Percentiles rank a stretch among this genome's conserved stretches.
Conservation (phyloP, 345 rosid genomes). For the Ricinus communis region DNA sequence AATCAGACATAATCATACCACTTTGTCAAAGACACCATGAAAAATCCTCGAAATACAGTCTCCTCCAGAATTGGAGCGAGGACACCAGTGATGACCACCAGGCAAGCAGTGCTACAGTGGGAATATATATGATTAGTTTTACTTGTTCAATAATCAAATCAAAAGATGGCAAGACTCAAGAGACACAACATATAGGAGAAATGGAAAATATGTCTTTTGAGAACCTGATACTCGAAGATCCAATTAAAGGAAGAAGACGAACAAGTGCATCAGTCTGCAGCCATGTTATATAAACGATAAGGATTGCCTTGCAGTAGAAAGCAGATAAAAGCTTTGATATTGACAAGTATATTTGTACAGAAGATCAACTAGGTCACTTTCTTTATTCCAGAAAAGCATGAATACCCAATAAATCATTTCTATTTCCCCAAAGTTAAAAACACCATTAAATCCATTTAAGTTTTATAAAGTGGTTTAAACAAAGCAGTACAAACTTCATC, state of each 20-base stretch:
- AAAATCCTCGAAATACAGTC: slow-evolving; percentile 91
- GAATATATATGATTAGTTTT: slow-evolving; percentile 13
- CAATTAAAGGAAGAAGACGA: slow-evolving; percentile 65
- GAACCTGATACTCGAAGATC: slow-evolving; percentile 68
- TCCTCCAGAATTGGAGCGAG: slow-evolving; percentile 96
- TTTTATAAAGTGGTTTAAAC: no score
- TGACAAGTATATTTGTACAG: slow-evolving; percentile 4
- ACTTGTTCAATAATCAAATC: neutral
- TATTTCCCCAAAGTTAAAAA: neutral
- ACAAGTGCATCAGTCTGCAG: slow-evolving; percentile 71
- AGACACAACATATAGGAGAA: neutral
- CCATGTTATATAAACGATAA: slow-evolving; percentile 7
- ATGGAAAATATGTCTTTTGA: neutral
- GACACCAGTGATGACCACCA: slow-evolving; percentile 81
- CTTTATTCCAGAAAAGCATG: neutral
- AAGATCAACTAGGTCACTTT: slow-evolving; percentile 10
- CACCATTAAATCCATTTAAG: no score
- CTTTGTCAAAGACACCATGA: slow-evolving; percentile 88
- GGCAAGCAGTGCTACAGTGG: slow-evolving; percentile 71
- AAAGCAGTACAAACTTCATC: neutral
- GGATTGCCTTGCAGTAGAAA: neutral
- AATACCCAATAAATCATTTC: neutral
- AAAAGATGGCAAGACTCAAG: neutral
- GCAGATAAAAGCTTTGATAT: slow-evolving; percentile 2
- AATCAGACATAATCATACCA: slow-evolving; percentile 47